Percentiles rank a stretch among this genome's conserved stretches.
These are phyloP conservation scores for Saururus chinensis DNA, from an alignment of 164 flowering plant species.

Conservation along the genomic window DNA sequence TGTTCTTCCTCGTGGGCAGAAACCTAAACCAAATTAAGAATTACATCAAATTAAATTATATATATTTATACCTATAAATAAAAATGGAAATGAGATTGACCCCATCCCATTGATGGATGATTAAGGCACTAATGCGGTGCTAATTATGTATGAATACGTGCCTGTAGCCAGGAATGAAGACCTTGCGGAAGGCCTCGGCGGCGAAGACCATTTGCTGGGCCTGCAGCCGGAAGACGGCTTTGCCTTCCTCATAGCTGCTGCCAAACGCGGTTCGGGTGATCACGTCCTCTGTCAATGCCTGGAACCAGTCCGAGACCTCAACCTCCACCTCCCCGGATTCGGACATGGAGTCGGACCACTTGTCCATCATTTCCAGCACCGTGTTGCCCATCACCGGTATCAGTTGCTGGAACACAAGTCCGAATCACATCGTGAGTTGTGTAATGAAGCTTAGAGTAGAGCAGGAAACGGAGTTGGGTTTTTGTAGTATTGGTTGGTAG, in stretches of 20 bases:
- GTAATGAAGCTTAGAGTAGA: neutral
- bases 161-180: conserved; percentile 85
- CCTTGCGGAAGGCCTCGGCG: conserved; percentile 71
- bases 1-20: conserved; percentile 63
- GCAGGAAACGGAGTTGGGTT: neutral
- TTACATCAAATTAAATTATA: too few relatives aligned
- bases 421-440: neutral
- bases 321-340: conserved; percentile 57
- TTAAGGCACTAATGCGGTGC: neutral
- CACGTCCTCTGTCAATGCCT: conserved; percentile 59
- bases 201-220: conserved; percentile 67
- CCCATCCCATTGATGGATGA: neutral
- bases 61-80: too few relatives aligned
- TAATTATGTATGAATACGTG: conserved; percentile 6
- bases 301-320: conserved; percentile 74
- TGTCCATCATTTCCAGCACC: conserved; percentile 57
- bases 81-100: neutral
- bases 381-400: conserved; percentile 72
- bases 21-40: too few relatives aligned
- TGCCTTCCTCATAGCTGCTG: conserved; percentile 74
- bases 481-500: neutral
- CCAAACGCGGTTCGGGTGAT: conserved; percentile 75
- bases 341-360: conserved; percentile 34
- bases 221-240: conserved; percentile 66
- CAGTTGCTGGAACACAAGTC: conserved; percentile 17